phyloP scores from a whole-genome alignment of 1,284 basidiomycete genomes.

The Psilocybe mexicana region DNA sequence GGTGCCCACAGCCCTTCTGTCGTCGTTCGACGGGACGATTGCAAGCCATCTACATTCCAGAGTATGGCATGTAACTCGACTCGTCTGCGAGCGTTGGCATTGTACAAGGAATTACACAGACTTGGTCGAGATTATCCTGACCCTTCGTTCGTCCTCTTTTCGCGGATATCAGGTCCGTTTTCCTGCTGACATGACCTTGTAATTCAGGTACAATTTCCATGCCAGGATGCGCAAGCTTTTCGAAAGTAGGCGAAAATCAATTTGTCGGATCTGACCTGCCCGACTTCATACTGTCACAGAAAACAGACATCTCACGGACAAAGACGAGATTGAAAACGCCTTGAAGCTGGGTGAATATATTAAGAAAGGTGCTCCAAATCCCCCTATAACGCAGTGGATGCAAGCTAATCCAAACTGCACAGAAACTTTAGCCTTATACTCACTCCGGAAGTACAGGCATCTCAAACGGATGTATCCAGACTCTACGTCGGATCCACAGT shows the following conservation, averaged over 20 bases:
- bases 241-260: conserved; percentile 52
- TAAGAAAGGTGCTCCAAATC: conserved; percentile 67
- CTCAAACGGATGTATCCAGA: conserved; percentile 73
- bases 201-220: conserved; percentile 71
- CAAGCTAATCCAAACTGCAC: neutral
- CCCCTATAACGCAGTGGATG: neutral
- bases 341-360: conserved; percentile 84
- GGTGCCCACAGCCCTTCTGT: neutral
- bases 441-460: conserved; percentile 84
- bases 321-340: conserved; percentile 76
- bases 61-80: conserved; percentile 38
- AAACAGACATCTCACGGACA: conserved; percentile 69
- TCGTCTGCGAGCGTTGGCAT: conserved; percentile 60
- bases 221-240: conserved; percentile 67
- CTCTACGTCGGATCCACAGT: conserved; percentile 29
- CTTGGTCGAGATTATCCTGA: conserved; percentile 80
- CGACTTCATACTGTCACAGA: conserved; percentile 42
- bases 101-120: conserved; percentile 79
- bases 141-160: conserved; percentile 54
- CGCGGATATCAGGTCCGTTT: conserved; percentile 16
- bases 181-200: conserved; percentile 4
- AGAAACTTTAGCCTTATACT: conserved; percentile 88
- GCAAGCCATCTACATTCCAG: neutral
- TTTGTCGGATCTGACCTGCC: neutral
- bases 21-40: neutral